phyloP scores from a whole-genome alignment of 2,329 filamentous ascomycete species.

The Exophiala aquamarina region DNA sequence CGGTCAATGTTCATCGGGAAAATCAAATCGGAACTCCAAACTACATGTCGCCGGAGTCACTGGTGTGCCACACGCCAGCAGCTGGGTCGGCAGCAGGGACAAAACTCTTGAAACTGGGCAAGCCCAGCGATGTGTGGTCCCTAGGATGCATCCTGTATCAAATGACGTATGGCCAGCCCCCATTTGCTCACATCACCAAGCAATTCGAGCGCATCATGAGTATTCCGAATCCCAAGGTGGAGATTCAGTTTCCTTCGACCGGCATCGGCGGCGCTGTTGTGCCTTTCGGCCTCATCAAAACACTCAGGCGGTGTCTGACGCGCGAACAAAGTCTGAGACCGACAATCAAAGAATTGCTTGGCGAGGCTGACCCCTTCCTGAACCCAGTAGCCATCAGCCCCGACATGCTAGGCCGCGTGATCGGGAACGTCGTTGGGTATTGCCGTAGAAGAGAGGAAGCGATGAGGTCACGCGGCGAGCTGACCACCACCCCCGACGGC shows the following conservation, averaged over 20 bases:
- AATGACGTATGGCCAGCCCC: constrained; percentile 95
- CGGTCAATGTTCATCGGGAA: constrained; percentile 95
- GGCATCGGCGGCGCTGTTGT: constrained; percentile 51
- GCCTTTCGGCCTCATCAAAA: constrained; percentile 55
- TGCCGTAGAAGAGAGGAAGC: constrained; percentile 42
- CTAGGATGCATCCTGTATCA: constrained; percentile 96
- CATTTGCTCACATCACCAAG: constrained; percentile 88
- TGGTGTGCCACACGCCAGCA: constrained; percentile 79
- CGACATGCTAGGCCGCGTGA: constrained; percentile 60
- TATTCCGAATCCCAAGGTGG: constrained; percentile 50
- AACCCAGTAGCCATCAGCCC: constrained; percentile 58
- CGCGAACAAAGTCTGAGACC: constrained; percentile 58
- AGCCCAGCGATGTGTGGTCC: constrained; percentile 94
- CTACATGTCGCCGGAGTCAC: constrained; percentile 96
- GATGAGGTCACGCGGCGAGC: constrained; percentile 23
- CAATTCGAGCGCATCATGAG: constrained; percentile 74
- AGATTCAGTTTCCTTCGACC: constrained; percentile 47
- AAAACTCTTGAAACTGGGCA: constrained; percentile 92
- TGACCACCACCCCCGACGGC: constrained; percentile 12
- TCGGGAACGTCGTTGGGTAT: constrained; percentile 60
- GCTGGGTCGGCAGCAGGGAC: constrained; percentile 48
- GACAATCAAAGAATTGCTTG: constrained; percentile 57
- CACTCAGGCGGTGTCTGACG: constrained; percentile 58
- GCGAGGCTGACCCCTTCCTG: constrained; percentile 56
- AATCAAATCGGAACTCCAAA: constrained; percentile 94